Evolutionary conservation across 2,329 filamentous ascomycete species (phyloP).

Genomic region (Botrytis hyacinthi): DNA sequence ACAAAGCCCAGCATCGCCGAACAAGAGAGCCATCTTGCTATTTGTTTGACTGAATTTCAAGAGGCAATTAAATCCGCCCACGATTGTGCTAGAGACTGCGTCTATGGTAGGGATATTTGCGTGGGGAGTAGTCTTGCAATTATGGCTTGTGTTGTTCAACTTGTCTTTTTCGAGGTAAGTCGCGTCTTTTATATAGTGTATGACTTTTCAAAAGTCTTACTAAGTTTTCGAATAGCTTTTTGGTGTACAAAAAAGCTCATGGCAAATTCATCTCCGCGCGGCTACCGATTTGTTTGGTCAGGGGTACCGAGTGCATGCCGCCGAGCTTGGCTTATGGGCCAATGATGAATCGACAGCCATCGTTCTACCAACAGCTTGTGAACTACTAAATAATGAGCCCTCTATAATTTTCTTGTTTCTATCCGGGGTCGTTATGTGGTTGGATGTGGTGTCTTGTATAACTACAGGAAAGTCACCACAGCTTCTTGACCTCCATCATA

Average conservation of each 20-base stretch:
- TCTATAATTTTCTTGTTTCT: slow-evolving; percentile 47
- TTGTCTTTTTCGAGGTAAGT: slow-evolving; percentile 51
- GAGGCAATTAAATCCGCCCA: slow-evolving; percentile 36
- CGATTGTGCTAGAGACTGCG: slow-evolving; percentile 16
- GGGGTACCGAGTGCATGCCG: slow-evolving; percentile 16
- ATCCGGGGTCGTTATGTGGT: slow-evolving; percentile 47
- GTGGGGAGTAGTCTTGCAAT: slow-evolving; percentile 38
- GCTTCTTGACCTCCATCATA: slow-evolving; percentile 43
- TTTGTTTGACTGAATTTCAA: slow-evolving; percentile 24
- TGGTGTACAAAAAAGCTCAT: slow-evolving; percentile 40
- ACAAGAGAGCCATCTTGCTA: slow-evolving; percentile 36
- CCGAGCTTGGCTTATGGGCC: slow-evolving; percentile 15
- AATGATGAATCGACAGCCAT: neutral
- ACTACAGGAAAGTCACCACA: slow-evolving; percentile 45
- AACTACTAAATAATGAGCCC: slow-evolving; percentile 40
- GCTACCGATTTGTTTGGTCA: slow-evolving; percentile 27
- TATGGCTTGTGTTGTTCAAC: slow-evolving; percentile 52
- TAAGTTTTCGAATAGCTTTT: slow-evolving; percentile 40
- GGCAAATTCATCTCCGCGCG: slow-evolving; percentile 33
- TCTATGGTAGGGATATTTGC: neutral
- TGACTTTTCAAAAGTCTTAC: slow-evolving; percentile 40
- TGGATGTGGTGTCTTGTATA: slow-evolving; percentile 52
- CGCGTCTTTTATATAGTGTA: neutral
- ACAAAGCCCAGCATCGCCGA: slow-evolving; percentile 22
- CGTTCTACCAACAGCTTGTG: neutral